Evolutionary conservation across 345 rosid genomes (phyloP).

Genomic region (Citrus glauca): DNA sequence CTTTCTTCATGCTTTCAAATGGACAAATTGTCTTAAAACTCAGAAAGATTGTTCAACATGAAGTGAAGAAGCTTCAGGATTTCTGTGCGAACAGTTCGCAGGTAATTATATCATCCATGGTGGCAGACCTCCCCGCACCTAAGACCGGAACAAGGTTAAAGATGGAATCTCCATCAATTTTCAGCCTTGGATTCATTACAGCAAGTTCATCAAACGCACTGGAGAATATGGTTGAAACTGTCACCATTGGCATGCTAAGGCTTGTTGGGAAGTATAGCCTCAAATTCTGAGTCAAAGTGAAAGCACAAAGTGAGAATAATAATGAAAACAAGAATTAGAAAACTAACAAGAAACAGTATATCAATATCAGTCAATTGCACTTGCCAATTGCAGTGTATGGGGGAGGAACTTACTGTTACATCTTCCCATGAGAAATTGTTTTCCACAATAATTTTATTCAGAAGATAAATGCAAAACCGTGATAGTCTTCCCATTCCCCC

Average conservation of each 20-base stretch:
- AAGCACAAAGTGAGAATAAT: not conserved
- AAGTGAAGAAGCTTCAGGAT: constrained; percentile 27
- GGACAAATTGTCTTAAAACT: not conserved
- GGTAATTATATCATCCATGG: constrained; percentile 56
- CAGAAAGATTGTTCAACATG: not conserved
- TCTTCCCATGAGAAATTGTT: constrained; percentile 70
- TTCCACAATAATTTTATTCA: constrained; percentile 54
- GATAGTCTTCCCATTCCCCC: constrained; percentile 43
- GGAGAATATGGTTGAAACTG: constrained; percentile 33
- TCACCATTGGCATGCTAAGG: constrained; percentile 36
- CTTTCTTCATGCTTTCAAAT: not conserved
- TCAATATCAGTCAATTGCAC: not conserved
- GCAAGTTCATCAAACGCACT: constrained; percentile 47
- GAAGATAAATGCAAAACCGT: constrained; percentile 71
- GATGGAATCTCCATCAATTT: constrained; percentile 29
- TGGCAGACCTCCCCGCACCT: constrained; percentile 56
- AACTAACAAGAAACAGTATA: not conserved
- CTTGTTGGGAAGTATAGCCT: constrained; percentile 58
- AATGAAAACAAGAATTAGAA: not conserved
- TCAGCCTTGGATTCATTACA: constrained; percentile 23
- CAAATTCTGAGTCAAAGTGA: constrained; percentile 39
- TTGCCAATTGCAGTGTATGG: not conserved
- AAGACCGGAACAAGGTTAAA: constrained; percentile 68
- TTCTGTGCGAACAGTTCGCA: constrained; percentile 66
- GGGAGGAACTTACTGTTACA: constrained; percentile 46